These are phyloP conservation scores for Trichophyton verrucosum DNA, from an alignment of 2,329 filamentous ascomycete species.

Conservation along the genomic window DNA sequence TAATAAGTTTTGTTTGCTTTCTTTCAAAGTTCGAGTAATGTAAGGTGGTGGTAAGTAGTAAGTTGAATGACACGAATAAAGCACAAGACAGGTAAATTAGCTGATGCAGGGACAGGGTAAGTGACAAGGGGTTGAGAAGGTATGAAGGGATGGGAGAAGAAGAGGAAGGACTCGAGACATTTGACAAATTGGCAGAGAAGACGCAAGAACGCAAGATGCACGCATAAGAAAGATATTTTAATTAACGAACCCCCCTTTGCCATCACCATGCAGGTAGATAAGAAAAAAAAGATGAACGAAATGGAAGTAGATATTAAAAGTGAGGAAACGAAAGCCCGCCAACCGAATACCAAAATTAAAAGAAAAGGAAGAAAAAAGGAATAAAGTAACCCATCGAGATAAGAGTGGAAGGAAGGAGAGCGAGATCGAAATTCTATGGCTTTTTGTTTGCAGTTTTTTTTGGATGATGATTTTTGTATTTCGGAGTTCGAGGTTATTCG, in stretches of 20 bases:
- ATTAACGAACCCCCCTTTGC: neutral
- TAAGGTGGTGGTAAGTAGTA: neutral
- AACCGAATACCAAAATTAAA: neutral
- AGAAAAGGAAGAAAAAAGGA: neutral
- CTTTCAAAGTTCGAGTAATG: neutral
- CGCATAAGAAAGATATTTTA: neutral
- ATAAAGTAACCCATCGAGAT: neutral
- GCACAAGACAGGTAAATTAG: neutral
- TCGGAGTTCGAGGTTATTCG: neutral
- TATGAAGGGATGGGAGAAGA: neutral
- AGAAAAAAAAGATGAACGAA: neutral
- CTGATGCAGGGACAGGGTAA: neutral
- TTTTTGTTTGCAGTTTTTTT: neutral
- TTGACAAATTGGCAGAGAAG: neutral
- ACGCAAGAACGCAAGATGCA: neutral
- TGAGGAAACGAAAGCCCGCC: neutral
- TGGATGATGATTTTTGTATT: neutral
- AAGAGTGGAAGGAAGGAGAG: neutral
- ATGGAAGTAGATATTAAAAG: neutral
- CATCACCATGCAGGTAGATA: conserved; percentile 6
- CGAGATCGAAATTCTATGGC: neutral
- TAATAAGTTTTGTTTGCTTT: neutral
- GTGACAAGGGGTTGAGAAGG: too few relatives aligned
- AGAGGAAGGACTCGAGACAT: neutral
- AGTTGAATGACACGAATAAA: neutral